Conservation (phyloP, 495 filamentous ascomycete genomes). For the Lophiotrema nucula region DNA sequence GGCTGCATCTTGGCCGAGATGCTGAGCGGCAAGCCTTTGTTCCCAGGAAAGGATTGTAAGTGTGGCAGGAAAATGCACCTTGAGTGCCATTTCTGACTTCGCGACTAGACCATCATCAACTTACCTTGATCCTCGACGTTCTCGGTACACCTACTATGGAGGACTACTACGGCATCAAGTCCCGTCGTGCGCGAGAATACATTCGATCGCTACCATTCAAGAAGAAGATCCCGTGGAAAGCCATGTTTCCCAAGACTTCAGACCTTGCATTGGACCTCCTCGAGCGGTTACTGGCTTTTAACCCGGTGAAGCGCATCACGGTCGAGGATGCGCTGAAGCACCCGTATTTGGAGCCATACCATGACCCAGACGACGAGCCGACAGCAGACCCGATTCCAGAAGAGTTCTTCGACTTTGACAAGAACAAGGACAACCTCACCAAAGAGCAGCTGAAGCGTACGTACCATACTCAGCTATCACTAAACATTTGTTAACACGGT, state of each 20-base stretch:
- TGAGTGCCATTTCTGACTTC: constrained; percentile 28
- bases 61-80: constrained; percentile 24
- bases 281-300: constrained; percentile 95
- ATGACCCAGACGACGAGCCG: constrained; percentile 98
- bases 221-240: constrained; percentile 98
- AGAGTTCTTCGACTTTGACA: constrained; percentile 99
- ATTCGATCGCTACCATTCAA: constrained; percentile 99
- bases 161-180: constrained; percentile 99
- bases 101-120: constrained; percentile 85
- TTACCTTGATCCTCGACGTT: constrained; percentile 96
- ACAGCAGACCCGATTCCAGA: constrained; percentile 94
- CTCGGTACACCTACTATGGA: constrained; percentile 99
- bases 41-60: constrained; percentile 98
- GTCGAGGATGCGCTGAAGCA: constrained; percentile 97
- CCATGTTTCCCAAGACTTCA: constrained; percentile 95
- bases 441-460: constrained; percentile 94
- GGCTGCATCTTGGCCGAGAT: constrained; percentile 99
- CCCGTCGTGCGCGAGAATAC: constrained; percentile 94
- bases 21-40: constrained; percentile 97
- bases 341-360: constrained; percentile 97
- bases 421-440: constrained; percentile 97
- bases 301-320: constrained; percentile 96
- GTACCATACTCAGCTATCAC: constrained; percentile 31
- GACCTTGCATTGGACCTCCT: constrained; percentile 90
- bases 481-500: constrained; percentile 22